Conservation (phyloP, 2,329 filamentous ascomycete genomes). For the Paracorniculantispora psalliotae region DNA sequence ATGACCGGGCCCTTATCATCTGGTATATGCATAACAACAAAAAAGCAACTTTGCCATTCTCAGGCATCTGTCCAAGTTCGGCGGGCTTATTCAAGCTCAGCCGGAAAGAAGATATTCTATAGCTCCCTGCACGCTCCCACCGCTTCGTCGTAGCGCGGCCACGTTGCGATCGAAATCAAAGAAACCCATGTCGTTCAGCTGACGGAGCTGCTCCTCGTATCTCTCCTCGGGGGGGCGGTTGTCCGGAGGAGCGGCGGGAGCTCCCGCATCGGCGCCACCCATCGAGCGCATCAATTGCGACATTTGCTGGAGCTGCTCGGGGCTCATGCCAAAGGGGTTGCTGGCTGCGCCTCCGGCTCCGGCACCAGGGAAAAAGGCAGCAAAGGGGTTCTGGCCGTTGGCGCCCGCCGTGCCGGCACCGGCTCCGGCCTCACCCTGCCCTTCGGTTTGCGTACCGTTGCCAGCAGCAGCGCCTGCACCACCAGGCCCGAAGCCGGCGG, state of each 20-base stretch:
- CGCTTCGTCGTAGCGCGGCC: constrained; percentile 77
- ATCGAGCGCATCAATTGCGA: constrained; percentile 44
- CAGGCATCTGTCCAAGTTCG: not conserved
- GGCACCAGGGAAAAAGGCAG: constrained; percentile 50
- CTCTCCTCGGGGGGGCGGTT: constrained; percentile 88
- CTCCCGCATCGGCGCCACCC: constrained; percentile 26
- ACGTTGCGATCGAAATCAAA: constrained; percentile 95
- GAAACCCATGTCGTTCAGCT: constrained; percentile 98
- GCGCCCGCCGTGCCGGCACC: constrained; percentile 13
- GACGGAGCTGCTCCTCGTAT: constrained; percentile 82
- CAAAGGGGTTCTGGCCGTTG: constrained; percentile 58
- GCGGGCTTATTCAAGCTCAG: not conserved
- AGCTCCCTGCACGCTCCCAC: constrained; percentile 90
- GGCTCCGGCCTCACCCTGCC: constrained; percentile 20
- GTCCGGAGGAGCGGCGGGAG: constrained; percentile 60
- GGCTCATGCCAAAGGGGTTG: constrained; percentile 44
- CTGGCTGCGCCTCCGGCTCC: constrained; percentile 31
- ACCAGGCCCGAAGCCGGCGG: constrained; percentile 26
- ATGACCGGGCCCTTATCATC: not conserved
- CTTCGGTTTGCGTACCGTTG: constrained; percentile 16
- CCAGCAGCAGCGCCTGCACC: constrained; percentile 9
- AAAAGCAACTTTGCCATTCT: constrained; percentile 1
- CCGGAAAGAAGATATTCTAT: constrained; percentile 63
- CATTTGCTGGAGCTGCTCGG: constrained; percentile 52
- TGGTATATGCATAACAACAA: constrained; percentile 11